Evolutionary conservation across 495 filamentous ascomycete genomes (phyloP).

Genomic region (Talaromyces ruber): DNA sequence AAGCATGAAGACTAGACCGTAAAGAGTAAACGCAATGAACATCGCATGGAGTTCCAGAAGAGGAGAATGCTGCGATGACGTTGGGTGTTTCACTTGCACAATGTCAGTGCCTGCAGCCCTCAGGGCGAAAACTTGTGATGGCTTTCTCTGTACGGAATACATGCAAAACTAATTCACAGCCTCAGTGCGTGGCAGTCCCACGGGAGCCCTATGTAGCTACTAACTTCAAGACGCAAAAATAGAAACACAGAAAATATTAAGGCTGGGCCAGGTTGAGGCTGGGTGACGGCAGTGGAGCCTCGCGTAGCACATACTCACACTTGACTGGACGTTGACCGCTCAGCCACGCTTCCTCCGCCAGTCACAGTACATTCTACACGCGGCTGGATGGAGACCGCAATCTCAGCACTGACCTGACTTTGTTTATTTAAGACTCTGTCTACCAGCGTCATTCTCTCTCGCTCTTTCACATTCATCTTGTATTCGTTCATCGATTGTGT

Average conservation of each 20-base stretch:
- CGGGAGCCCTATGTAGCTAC: neutral
- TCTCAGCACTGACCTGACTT: neutral
- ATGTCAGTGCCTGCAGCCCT: neutral
- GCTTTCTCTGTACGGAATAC: neutral
- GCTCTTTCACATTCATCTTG: neutral
- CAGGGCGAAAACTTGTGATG: too few species aligned
- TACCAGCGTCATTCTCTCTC: neutral
- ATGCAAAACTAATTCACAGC: conserved; percentile 1
- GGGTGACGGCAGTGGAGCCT: neutral
- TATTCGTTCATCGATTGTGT: neutral
- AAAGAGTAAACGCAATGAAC: neutral
- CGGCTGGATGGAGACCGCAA: neutral
- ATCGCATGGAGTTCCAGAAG: neutral
- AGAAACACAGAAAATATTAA: neutral
- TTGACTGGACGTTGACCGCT: neutral
- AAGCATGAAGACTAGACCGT: neutral
- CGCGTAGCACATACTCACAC: too few species aligned
- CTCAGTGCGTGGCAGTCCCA: neutral
- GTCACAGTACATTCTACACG: neutral
- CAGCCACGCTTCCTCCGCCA: conserved; percentile 2
- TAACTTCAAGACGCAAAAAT: neutral
- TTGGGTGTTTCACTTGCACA: neutral
- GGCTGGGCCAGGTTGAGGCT: neutral
- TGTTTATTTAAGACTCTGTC: neutral
- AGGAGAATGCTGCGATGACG: neutral